Conservation (phyloP, 225 moss, liverwort and hornwort species). For the Physcomitrellopsis africana region DNA sequence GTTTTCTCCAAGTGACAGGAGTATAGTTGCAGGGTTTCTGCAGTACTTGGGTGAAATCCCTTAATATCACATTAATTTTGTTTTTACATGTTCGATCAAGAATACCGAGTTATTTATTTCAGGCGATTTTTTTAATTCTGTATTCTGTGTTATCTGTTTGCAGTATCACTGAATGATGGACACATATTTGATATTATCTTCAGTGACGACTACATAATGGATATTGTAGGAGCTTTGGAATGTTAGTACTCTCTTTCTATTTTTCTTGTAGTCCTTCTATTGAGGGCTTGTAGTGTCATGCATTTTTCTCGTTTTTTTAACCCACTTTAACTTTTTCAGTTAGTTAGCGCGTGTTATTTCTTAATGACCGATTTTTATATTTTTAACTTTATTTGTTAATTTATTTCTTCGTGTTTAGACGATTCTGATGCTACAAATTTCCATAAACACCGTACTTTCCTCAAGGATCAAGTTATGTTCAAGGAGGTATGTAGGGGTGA, state of each 20-base stretch:
- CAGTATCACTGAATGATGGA: slow-evolving; percentile 93
- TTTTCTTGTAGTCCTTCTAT: slow-evolving; percentile 16
- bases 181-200: slow-evolving; percentile 94
- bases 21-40: not conserved
- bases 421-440: slow-evolving; percentile 76
- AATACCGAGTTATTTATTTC: not conserved
- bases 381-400: not conserved
- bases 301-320: not conserved
- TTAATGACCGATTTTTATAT: too few species aligned
- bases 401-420: slow-evolving; percentile 46
- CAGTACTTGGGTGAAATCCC: slow-evolving; percentile 10
- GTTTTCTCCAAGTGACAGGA: slow-evolving; percentile 2
- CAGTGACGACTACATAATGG: slow-evolving; percentile 93
- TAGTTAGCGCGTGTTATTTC: too few species aligned
- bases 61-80: slow-evolving; percentile 1
- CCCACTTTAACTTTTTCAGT: too few species aligned
- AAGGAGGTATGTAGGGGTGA: slow-evolving; percentile 70
- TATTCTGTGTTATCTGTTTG: slow-evolving; percentile 36
- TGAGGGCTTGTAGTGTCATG: slow-evolving; percentile 30
- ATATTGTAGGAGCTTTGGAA: slow-evolving; percentile 93
- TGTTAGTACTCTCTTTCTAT: slow-evolving; percentile 54
- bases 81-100: not conserved
- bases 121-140: slow-evolving; percentile 22
- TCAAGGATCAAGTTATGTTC: slow-evolving; percentile 84
- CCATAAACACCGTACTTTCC: slow-evolving; percentile 81